A percentile compares a stretch with the other conserved stretches of the same genome.
These are phyloP conservation scores for Striga hermonthica DNA, from an alignment of 305 asterid genomes.

Conservation along the genomic window DNA sequence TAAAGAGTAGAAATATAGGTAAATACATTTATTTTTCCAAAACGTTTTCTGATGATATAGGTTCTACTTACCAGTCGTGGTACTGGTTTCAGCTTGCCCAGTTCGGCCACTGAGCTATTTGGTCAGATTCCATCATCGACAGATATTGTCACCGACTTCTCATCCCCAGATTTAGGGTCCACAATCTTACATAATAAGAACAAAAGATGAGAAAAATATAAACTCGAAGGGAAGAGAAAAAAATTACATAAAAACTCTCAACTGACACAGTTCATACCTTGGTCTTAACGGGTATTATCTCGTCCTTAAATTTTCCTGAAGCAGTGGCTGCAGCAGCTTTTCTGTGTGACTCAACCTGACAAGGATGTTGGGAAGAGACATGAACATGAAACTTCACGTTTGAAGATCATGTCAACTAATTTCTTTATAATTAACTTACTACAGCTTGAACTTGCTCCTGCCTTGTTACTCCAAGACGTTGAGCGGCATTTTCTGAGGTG, in stretches of 20 bases:
- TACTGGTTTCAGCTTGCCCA: conserved; percentile 84
- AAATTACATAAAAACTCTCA: neutral
- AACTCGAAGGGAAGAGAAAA: neutral
- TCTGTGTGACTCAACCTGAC: conserved; percentile 81
- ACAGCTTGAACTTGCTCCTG: conserved; percentile 97
- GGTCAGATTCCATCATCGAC: conserved; percentile 93
- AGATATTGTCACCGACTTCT: conserved; percentile 76
- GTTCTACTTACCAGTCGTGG: conserved; percentile 75
- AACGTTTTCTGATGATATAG: neutral
- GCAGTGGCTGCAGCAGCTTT: conserved; percentile 98
- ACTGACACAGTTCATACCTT: conserved; percentile 41
- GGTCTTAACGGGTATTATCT: conserved; percentile 78
- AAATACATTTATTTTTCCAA: conserved; percentile 5
- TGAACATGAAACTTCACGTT: neutral
- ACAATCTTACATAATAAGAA: conserved; percentile 32
- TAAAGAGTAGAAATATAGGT: conserved; percentile 36
- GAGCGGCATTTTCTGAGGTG: conserved; percentile 93
- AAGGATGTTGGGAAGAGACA: conserved; percentile 12
- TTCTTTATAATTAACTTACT: conserved; percentile 41
- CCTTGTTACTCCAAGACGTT: conserved; percentile 88
- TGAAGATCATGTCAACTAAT: neutral
- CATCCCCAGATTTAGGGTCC: conserved; percentile 79
- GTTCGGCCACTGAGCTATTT: conserved; percentile 50
- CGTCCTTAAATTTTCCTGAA: conserved; percentile 82
- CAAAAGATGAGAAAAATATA: conserved; percentile 3